Conservation (phyloP, 1,284 basidiomycete species). For the Rhizopogon parksii region DNA sequence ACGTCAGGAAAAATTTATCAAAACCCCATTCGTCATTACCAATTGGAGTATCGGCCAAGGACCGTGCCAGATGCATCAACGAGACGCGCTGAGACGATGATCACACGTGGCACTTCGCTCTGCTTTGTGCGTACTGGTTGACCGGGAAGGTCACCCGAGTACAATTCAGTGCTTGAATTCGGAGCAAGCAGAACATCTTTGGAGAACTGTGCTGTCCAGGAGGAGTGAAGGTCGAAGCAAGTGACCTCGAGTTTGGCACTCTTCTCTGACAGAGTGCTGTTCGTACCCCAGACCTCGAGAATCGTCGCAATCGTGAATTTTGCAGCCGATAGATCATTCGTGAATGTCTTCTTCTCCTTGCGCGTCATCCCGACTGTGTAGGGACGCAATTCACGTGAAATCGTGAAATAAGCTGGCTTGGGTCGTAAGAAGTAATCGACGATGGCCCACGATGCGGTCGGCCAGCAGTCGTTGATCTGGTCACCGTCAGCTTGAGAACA, state of each 20-base stretch:
- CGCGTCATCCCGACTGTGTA: conserved; percentile 78
- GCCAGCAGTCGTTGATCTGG: conserved; percentile 79
- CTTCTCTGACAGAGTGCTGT: conserved; percentile 59
- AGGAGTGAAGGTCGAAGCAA: conserved; percentile 60
- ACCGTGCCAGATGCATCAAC: conserved; percentile 51
- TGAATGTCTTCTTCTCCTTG: conserved; percentile 57
- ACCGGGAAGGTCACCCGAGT: conserved; percentile 61
- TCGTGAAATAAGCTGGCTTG: conserved; percentile 69
- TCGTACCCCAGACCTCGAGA: conserved; percentile 81
- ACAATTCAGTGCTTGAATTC: conserved; percentile 82
- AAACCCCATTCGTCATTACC: conserved; percentile 35
- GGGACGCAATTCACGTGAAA: conserved; percentile 63
- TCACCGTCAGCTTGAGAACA: conserved; percentile 5
- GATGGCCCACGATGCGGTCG: conserved; percentile 74
- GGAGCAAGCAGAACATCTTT: conserved; percentile 51
- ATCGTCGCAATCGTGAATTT: conserved; percentile 59
- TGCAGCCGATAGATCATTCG: conserved; percentile 55
- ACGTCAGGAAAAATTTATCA: conserved; percentile 9
- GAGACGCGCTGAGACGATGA: conserved; percentile 73
- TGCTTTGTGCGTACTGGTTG: conserved; percentile 59
- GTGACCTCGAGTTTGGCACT: conserved; percentile 58
- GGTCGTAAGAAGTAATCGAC: conserved; percentile 72
- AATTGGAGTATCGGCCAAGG: conserved; percentile 74
- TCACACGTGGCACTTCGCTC: conserved; percentile 58
- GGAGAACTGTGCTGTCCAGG: conserved; percentile 48